A percentile compares a stretch with the other conserved stretches of the same genome.
These are phyloP conservation scores for Hypomyces perniciosus DNA, from an alignment of 2,329 filamentous ascomycete genomes.

Conservation along the genomic window DNA sequence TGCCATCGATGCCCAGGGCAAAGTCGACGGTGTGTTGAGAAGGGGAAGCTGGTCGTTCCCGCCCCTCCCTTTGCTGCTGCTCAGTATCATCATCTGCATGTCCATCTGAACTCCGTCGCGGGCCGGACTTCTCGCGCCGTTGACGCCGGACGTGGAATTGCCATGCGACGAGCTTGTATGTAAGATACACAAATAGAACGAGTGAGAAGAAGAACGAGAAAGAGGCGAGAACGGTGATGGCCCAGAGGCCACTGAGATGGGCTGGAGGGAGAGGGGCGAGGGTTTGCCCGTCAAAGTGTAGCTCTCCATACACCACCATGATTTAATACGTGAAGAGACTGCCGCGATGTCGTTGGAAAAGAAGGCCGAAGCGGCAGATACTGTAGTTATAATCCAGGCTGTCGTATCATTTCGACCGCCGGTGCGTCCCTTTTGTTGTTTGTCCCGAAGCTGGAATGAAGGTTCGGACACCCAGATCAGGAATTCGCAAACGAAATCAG, in stretches of 20 bases:
- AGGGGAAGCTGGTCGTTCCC: constrained; percentile 1
- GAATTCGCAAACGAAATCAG: too few relatives aligned
- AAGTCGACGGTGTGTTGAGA: constrained; percentile 27
- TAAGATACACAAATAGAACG: constrained; percentile 26
- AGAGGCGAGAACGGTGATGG: constrained; percentile 25
- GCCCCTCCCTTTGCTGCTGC: constrained; percentile 9
- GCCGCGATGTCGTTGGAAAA: neutral
- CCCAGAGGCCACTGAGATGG: constrained; percentile 24
- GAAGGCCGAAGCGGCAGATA: neutral
- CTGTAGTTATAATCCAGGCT: neutral
- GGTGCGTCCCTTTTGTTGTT: neutral
- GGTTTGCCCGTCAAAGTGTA: constrained; percentile 15
- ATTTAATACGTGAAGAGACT: neutral
- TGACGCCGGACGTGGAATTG: constrained; percentile 18
- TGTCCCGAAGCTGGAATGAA: neutral
- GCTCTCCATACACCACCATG: constrained; percentile 3
- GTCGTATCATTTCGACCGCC: constrained; percentile 7
- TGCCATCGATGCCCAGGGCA: constrained; percentile 30
- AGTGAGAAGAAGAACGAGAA: constrained; percentile 26
- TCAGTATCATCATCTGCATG: constrained; percentile 4
- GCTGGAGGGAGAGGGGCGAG: constrained; percentile 18
- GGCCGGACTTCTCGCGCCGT: neutral
- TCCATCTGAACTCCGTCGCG: neutral
- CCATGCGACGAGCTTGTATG: constrained; percentile 27
- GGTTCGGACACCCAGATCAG: neutral